phyloP scores from a whole-genome alignment of 2,329 filamentous ascomycete species.

The Escovopsis sp. region DNA sequence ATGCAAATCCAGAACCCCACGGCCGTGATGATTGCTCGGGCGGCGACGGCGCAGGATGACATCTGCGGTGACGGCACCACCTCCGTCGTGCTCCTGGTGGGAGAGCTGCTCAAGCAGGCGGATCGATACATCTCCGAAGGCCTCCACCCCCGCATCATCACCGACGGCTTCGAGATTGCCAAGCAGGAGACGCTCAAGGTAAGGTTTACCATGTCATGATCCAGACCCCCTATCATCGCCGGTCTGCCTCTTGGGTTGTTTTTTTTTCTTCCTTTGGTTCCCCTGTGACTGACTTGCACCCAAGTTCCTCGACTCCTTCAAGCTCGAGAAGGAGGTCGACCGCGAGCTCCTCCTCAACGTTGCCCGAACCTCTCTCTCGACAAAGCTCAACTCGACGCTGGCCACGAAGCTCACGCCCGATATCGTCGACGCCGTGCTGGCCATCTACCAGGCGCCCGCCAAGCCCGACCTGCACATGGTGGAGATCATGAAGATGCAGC shows the following conservation, averaged over 20 bases:
- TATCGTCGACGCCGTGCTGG: constrained; percentile 90
- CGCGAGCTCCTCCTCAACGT: constrained; percentile 87
- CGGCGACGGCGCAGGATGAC: constrained; percentile 94
- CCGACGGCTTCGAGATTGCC: constrained; percentile 92
- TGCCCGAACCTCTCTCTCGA: constrained; percentile 84
- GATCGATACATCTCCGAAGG: constrained; percentile 93
- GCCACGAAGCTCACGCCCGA: constrained; percentile 85
- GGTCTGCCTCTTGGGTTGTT: no score
- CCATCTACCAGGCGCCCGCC: constrained; percentile 76
- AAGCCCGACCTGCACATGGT: constrained; percentile 99
- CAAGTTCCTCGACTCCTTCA: constrained; percentile 88
- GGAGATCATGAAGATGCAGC: constrained; percentile 99
- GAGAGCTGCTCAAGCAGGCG: constrained; percentile 94
- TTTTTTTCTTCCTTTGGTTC: no score
- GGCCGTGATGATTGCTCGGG: constrained; percentile 68
- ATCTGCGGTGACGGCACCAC: constrained; percentile 98
- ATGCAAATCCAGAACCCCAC: constrained; percentile 98
- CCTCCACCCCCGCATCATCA: constrained; percentile 92
- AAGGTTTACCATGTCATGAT: constrained; percentile 4
- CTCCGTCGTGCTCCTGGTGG: constrained; percentile 86
- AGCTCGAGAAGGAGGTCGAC: constrained; percentile 76
- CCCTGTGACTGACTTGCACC: constrained; percentile 7
- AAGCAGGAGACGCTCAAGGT: constrained; percentile 87
- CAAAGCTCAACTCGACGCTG: constrained; percentile 81
- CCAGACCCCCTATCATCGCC: constrained; percentile 3